Conservation (phyloP, 441 rosid genomes). For the Pelargonium cotyledonis region DNA sequence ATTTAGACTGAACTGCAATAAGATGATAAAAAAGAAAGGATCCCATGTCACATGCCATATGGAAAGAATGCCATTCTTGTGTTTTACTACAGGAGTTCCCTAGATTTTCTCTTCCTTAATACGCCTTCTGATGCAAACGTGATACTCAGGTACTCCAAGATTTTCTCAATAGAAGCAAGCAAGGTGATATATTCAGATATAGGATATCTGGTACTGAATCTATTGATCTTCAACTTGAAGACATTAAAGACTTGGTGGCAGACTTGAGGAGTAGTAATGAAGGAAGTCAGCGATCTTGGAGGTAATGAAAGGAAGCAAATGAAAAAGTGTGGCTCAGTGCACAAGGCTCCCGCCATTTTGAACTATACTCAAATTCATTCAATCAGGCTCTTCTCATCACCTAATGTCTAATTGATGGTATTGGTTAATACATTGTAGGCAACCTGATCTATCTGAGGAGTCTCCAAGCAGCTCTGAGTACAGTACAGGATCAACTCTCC, state of each 20-base stretch:
- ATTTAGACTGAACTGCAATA: not conserved
- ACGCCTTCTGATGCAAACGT: constrained; percentile 16
- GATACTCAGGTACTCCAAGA: constrained; percentile 72
- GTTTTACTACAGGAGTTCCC: not conserved
- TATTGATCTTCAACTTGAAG: constrained; percentile 64
- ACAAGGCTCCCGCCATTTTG: no score
- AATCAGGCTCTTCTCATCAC: constrained; percentile 17
- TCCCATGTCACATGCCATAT: not conserved
- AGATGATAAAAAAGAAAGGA: not conserved
- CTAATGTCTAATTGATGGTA: constrained; percentile 15
- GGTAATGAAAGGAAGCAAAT: constrained; percentile 35
- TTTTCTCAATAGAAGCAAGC: constrained; percentile 63
- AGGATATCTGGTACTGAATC: constrained; percentile 35
- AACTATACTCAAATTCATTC: constrained; percentile 2
- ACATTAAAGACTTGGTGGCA: constrained; percentile 64
- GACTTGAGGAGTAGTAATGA: constrained; percentile 56
- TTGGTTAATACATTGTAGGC: constrained; percentile 40
- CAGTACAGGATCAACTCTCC: constrained; percentile 73
- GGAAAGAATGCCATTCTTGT: not conserved
- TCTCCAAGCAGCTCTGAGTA: constrained; percentile 90
- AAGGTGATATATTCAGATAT: constrained; percentile 44
- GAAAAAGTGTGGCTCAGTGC: no score
- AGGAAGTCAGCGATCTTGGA: constrained; percentile 70
- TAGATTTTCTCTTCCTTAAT: not conserved
- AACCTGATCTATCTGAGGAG: constrained; percentile 67